Percentiles rank a stretch among this genome's conserved stretches.
These are phyloP conservation scores for Protomyces lactucae-debilis DNA, from an alignment of 1,139 yeast genomes.

Conservation along the genomic window DNA sequence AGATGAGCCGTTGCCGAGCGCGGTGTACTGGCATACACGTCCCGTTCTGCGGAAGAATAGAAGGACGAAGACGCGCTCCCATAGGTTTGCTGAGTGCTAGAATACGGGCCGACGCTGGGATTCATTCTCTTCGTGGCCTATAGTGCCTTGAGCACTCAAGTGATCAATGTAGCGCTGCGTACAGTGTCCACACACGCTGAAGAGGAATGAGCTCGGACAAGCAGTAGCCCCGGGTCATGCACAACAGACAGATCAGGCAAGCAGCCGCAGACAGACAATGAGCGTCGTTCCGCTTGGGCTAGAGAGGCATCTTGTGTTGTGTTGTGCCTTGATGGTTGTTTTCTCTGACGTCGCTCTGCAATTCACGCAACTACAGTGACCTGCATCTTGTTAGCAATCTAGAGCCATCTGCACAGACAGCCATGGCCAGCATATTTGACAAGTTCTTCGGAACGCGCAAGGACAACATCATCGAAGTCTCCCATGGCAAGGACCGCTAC, in stretches of 20 bases:
- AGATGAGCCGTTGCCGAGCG: not conserved
- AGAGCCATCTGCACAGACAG: no score
- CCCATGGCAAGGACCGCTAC: constrained; percentile 16
- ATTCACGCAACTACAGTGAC: not conserved
- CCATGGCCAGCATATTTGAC: constrained; percentile 8
- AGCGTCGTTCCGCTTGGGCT: no score
- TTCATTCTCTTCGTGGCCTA: no score
- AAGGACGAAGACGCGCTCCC: not conserved
- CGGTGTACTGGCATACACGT: not conserved
- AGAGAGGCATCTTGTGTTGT: no score
- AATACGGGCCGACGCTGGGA: not conserved
- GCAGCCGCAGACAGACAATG: no score
- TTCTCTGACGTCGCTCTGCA: not conserved
- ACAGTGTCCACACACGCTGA: no score
- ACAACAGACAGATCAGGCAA: no score
- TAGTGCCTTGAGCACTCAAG: no score
- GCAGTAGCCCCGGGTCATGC: no score
- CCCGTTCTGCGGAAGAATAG: not conserved
- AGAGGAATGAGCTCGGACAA: no score
- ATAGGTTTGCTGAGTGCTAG: not conserved
- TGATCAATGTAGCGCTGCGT: no score
- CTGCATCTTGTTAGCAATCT: not conserved
- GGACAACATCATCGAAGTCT: constrained; percentile 14
- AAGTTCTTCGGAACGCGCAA: constrained; percentile 18
- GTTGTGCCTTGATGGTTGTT: not conserved